phyloP scores from a whole-genome alignment of 1,284 basidiomycete species.

The Trichosporon faecale region DNA sequence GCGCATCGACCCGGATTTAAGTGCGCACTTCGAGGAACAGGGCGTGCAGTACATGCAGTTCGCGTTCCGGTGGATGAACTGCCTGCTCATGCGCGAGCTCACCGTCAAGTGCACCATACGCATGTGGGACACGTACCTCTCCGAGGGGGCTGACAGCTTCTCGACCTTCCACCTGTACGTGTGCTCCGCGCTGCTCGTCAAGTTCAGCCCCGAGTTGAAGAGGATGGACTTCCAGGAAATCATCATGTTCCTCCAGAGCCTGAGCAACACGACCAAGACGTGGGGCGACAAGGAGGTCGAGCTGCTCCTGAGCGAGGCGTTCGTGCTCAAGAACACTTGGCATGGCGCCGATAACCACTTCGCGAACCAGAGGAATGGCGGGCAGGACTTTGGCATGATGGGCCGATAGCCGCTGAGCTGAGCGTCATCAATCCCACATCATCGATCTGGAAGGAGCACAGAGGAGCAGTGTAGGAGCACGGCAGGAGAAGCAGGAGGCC shows the following conservation, averaged over 20 bases:
- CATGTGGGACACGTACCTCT: conserved; percentile 97
- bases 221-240: conserved; percentile 99
- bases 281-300: conserved; percentile 97
- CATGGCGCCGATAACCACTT: conserved; percentile 92
- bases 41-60: conserved; percentile 98
- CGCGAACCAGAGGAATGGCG: conserved; percentile 39
- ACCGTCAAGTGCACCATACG: conserved; percentile 90
- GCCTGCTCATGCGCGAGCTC: conserved; percentile 91
- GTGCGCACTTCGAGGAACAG: conserved; percentile 76
- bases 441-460: too few relatives aligned
- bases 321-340: conserved; percentile 90
- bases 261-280: conserved; percentile 73
- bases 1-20: conserved; percentile 83
- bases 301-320: conserved; percentile 90
- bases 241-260: conserved; percentile 96
- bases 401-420: conserved; percentile 29
- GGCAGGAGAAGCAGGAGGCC: too few relatives aligned
- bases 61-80: conserved; percentile 98
- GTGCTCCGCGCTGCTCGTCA: conserved; percentile 88
- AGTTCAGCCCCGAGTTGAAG: conserved; percentile 83
- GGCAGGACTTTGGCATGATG: conserved; percentile 45
- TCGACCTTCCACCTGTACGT: conserved; percentile 96
- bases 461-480: neutral
- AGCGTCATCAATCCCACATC: neutral
- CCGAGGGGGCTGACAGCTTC: conserved; percentile 87